Evolutionary conservation across 345 rosid species (phyloP), one percentile per base, ranked within the genome.

Genomic region (Litchi chinensis): DNA sequence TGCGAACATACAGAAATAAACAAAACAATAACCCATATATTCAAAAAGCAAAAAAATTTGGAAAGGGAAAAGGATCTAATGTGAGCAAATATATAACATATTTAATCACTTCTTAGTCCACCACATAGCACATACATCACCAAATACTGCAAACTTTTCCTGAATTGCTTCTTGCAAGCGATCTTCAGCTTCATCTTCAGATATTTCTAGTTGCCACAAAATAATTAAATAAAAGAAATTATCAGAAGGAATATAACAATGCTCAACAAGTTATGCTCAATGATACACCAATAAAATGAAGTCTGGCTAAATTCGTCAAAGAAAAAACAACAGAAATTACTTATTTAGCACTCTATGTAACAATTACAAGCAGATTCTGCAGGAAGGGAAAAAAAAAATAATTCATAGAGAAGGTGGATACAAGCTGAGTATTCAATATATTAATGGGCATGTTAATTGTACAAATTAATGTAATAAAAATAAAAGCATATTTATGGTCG

Each of bases 111-210:
- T 73, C 65, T 68, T 70, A 66, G 81, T 50, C 72, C 76, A 78
- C 43, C 65, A 70, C 15, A 50, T 18, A 60, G 71, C 74, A 85
- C 98, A 77, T 85, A 96, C 98, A 89, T 96, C 98, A 80, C 99
- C 98, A 91, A 96, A 92, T 71, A 93, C 91, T 19, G 98, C 87
- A 91, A 94, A 96, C 81, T 91, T 96, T 83, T 96, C 99, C 88
- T 96, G 98, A 79, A 96, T 93, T 77, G 97, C 99, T 75, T 88
- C 93, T 88, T 96, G 99, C 72, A 96, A 85, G 77, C 79, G 94
- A 75, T 94, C 91, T 93, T 96, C 99, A 16, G 98, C 98, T 87
- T 96, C 99, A 80, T 91, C 98, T 86, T 94, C 98, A 9, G 99
- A 93, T 73, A 94, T 94, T 90, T 94, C 99, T 95, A 86, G 85